Evolutionary conservation across 2,329 filamentous ascomycete species (phyloP), one percentile per base, ranked within the genome.

Genomic region (Exserohilum turcica): DNA sequence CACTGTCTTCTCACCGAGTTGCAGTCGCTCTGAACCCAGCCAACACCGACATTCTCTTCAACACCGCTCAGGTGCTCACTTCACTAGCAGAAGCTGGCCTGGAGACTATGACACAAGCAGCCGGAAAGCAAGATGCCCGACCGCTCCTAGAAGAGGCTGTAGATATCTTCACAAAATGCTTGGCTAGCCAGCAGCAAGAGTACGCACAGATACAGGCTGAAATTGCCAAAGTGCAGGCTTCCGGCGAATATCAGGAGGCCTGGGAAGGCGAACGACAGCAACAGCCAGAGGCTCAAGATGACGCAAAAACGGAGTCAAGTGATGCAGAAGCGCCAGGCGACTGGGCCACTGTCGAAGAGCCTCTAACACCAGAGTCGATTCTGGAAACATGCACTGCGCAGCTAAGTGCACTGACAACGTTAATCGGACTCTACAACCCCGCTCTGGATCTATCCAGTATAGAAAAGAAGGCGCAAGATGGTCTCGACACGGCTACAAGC

Each of bases 41-140:
- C 35, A 89, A 89, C 67, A 78, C 86, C 1, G 87, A 91, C 71
- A 80, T 84, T 5, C 75, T 89, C 7, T 91, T 90, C 77, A 91
- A 91, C 67, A 86, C 85, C 5, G 86, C 84, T 1, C 88, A 90
- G 71, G 84, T 89, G 3, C 76, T 90, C 32, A 87, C 84, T 0
- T 85, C 82, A 57, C 76, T 90, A 32, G 86, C 85, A 1, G 88
- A 91, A 74, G 77, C 77, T 2, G 68, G 84, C 6, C 77, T 81
- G 0, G 82, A 85, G 43, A 78, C 79, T n/a, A 79, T 79, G 36
- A 78, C 80, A 5, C 63, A 68, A 13, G 60, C 63, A 35, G 48
- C 51, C 6, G 71, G 69, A 75, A 79, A 37, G 66, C 73, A 35
- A 74, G 83, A 57, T 50, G 80, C 83, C 0, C 73, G 83, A 12